Evolutionary conservation across 805 yeast genomes (phyloP).

Genomic region (Candida ponderosae): DNA sequence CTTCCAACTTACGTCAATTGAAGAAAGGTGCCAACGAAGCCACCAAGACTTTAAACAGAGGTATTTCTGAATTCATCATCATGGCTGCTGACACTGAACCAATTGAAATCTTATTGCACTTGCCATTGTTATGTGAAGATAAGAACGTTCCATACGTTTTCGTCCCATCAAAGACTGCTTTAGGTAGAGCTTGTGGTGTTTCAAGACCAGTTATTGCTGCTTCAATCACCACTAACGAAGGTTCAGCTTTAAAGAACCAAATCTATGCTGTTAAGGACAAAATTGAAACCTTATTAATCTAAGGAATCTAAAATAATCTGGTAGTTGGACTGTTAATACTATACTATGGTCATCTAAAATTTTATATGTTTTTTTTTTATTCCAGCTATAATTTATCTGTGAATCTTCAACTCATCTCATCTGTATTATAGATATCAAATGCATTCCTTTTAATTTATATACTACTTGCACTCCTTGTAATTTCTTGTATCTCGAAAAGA

Average conservation of each 20-base stretch:
- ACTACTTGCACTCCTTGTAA: too few relatives aligned
- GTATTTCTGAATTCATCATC: constrained; percentile 97
- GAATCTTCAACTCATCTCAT: constrained; percentile 2
- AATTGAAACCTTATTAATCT: constrained; percentile 95
- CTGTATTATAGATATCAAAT: too few relatives aligned
- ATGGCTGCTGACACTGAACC: constrained; percentile 99
- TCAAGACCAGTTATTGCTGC: constrained; percentile 99
- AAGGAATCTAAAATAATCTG: constrained; percentile 15
- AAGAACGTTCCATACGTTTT: constrained; percentile 99
- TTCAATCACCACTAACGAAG: constrained; percentile 95
- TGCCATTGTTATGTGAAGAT: constrained; percentile 97
- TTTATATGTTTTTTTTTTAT: not conserved
- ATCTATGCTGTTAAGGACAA: constrained; percentile 97
- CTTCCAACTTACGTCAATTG: constrained; percentile 95
- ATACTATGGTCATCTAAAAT: not conserved
- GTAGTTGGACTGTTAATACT: not conserved
- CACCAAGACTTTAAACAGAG: constrained; percentile 98
- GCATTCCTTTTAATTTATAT: too few relatives aligned
- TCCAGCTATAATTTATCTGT: constrained; percentile 3
- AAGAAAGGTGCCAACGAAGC: constrained; percentile 99
- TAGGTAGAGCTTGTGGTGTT: constrained; percentile 99
- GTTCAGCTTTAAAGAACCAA: constrained; percentile 95
- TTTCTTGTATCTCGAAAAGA: too few relatives aligned
- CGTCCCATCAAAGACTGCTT: constrained; percentile 96
- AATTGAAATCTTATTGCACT: constrained; percentile 93